Conservation (phyloP, 805 yeast genomes). For the Kodamaea fukazawae region DNA sequence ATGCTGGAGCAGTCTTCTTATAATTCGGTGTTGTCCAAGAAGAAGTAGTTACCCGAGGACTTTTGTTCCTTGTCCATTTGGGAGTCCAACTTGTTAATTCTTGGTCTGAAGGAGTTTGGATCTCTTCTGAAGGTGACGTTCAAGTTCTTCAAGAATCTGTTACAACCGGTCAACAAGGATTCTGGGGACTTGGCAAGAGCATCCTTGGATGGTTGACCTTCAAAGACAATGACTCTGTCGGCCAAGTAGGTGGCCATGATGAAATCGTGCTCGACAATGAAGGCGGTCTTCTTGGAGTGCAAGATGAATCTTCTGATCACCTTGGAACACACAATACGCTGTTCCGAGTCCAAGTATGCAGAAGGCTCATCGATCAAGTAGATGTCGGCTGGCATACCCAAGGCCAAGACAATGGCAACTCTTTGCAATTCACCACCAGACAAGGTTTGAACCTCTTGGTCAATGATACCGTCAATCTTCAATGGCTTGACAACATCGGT, state of each 20-base stretch:
- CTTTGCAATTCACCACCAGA: slow-evolving; percentile 99
- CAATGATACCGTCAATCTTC: slow-evolving; percentile 88
- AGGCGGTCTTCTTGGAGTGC: slow-evolving; percentile 98
- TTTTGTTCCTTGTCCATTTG: slow-evolving; percentile 99
- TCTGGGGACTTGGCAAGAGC: slow-evolving; percentile 89
- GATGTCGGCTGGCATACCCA: slow-evolving; percentile 94
- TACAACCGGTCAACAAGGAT: slow-evolving; percentile 93
- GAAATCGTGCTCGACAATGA: slow-evolving; percentile 99
- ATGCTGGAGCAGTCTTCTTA: slow-evolving; percentile 16
- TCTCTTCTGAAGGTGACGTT: slow-evolving; percentile 99
- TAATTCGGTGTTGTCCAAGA: slow-evolving; percentile 67
- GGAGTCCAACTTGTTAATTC: slow-evolving; percentile 95
- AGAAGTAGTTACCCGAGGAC: slow-evolving; percentile 88
- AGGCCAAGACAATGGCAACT: slow-evolving; percentile 93
- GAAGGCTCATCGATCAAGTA: slow-evolving; percentile 98
- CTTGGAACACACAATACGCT: slow-evolving; percentile 98
- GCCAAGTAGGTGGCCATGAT: slow-evolving; percentile 99
- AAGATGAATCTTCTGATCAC: slow-evolving; percentile 95
- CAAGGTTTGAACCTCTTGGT: slow-evolving; percentile 94
- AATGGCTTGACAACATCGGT: slow-evolving; percentile 97
- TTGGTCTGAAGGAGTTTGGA: slow-evolving; percentile 96
- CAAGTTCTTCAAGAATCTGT: slow-evolving; percentile 92
- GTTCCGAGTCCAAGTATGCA: slow-evolving; percentile 98
- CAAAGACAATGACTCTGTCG: slow-evolving; percentile 97
- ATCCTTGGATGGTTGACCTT: slow-evolving; percentile 85